Evolutionary conservation across 495 filamentous ascomycete species (phyloP), one percentile per base, ranked within the genome.

Genomic region (Aspergillus olivimuriae): DNA sequence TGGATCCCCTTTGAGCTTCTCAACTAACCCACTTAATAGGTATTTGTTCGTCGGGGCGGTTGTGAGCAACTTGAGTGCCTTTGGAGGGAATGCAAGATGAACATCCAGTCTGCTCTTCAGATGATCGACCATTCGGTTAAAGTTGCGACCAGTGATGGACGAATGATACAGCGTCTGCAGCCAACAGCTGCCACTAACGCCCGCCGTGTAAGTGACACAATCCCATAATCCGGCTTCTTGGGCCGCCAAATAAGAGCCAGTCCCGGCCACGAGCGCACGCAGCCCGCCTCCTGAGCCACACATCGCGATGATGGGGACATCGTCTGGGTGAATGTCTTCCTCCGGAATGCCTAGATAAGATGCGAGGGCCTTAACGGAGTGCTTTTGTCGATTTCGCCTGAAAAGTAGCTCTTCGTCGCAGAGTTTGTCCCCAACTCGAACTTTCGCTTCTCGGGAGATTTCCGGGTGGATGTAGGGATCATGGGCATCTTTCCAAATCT

Each of bases 101-200:
- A 89, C 73, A 4, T 81, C 83, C 20, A 96, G 72, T 17, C 92
- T 76, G 43, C 77, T 74, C 63, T 95, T 98, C 20, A 98, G 63
- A 59, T 98, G 92, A 12, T 86, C 73, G 14, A 95, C 78, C 8
- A 90, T 71, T 32, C 68, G 75, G 20, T 76, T 68, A 50, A 89
- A 77, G 47, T 76, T 74, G 39, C 76, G 68, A 4, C 64, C 68
- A 0, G 81, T 71, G n/a, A 98, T 69, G 2, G 85, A 84, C n/a
- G 90, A 94, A 51, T 89, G 81, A 58, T 86, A 96, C 7, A 98
- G 71, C 2, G 87, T 74, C 61, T 96, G 90, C 22, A 96, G 68
- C 92, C 92, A 98, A 60, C 92, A 96, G 50, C 86, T 92, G 3
- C 92, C 92, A 55, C 86, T 91, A 12, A 98, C 92, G 6, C 92